Base-by-base conservation (phyloP, 257 asterid species). In the Solanum pimpinellifolium region DNA sequence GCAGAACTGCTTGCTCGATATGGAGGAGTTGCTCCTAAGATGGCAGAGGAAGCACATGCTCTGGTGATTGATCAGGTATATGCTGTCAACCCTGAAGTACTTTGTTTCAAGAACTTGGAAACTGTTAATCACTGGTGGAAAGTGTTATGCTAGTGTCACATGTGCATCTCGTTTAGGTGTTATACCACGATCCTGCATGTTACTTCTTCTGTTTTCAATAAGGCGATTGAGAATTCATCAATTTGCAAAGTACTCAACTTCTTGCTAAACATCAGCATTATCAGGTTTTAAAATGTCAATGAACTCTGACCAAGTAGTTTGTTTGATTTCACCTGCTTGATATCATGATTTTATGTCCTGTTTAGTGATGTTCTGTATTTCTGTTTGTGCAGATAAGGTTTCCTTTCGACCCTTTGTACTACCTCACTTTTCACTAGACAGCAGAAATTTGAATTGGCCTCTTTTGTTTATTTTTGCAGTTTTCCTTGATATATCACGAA, bases 21-120 rank as follows among this genome's bases (percentile, higher is more conserved):
- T 87, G 99, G 99, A 86, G 99, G 99, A 77, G 99, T 97, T 91
- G 95, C 99, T 92, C 99, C 99, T 82, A 97, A 95, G 90, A 97
- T 94, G 99, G 99, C 99, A 84, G 99, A 97, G 92, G 98, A 95
- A 93, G 98, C 98, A 86, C 99, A 97, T 75, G 85, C 95, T 20
- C 88, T 88, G 89, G 99, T 95, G 86, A 97, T 94, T 89, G 99
- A 94, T 95, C 94, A 94, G 98, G 99, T 96, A 86, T 42, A 44
- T 42, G 60, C 60, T 42, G 3, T 41, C 59, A 76, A 41, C 35
- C 33, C 33, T 41, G 60, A 42, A 77, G 44, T 80, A 47, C 29
- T 47, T 31, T 49, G 85, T 47, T 27, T 49, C 31, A 47, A 81
- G 37, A 41, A 41, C 46, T 41, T 9, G 46, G 46, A 41, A 41